A percentile compares a stretch with the other conserved stretches of the same genome.
phyloP scores from a whole-genome alignment of 495 filamentous ascomycete genomes.

The Hypoxylon fragiforme region DNA sequence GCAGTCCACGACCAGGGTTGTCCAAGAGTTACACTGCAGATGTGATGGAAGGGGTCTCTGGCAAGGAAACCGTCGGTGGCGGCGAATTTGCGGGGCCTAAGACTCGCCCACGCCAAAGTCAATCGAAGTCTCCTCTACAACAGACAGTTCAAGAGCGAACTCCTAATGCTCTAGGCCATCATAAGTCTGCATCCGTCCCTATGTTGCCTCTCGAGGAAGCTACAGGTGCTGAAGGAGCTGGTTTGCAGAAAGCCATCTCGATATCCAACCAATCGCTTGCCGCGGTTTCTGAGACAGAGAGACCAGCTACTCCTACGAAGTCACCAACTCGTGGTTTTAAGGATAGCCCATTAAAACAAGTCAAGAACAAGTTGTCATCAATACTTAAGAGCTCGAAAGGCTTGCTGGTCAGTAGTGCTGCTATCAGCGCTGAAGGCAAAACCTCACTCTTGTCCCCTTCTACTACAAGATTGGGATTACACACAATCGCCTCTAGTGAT shows the following conservation, averaged over 20 bases:
- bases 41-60: slow-evolving; percentile 59
- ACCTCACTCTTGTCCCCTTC: slow-evolving; percentile 54
- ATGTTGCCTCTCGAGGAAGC: slow-evolving; percentile 45
- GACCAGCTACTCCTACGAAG: slow-evolving; percentile 67
- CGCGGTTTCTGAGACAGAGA: slow-evolving; percentile 45
- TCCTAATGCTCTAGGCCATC: slow-evolving; percentile 44
- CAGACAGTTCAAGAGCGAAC: slow-evolving; percentile 41
- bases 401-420: slow-evolving; percentile 78
- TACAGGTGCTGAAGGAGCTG: slow-evolving; percentile 42
- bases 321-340: slow-evolving; percentile 68
- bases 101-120: slow-evolving; percentile 35
- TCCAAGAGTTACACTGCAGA: slow-evolving; percentile 62
- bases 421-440: slow-evolving; percentile 75
- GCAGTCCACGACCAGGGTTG: slow-evolving; percentile 52
- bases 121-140: slow-evolving; percentile 44
- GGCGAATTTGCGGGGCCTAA: slow-evolving; percentile 48
- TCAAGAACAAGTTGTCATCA: slow-evolving; percentile 84
- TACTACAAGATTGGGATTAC: slow-evolving; percentile 39
- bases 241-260: slow-evolving; percentile 64
- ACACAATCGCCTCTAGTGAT: slow-evolving; percentile 43
- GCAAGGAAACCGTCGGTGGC: slow-evolving; percentile 46
- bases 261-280: slow-evolving; percentile 60
- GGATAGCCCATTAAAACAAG: slow-evolving; percentile 82
- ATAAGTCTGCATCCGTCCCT: slow-evolving; percentile 60
- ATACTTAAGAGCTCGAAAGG: slow-evolving; percentile 84